These are phyloP conservation scores for Syncephalastrum contaminatum DNA, from an alignment of 371 early-diverging fungal genomes.

Conservation along the genomic window DNA sequence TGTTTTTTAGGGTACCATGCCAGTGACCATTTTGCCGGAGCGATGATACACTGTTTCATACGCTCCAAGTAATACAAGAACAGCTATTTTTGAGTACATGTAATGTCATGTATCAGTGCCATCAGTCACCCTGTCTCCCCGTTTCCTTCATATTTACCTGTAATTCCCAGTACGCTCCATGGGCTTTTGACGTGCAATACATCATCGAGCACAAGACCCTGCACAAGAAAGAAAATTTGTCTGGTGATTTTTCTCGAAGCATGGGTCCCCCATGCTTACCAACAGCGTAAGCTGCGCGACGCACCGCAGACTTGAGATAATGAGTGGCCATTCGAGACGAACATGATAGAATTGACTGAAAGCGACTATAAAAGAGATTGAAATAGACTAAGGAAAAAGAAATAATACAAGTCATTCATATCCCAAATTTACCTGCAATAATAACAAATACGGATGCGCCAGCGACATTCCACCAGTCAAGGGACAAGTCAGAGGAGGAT, in stretches of 20 bases:
- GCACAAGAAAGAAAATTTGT: neutral
- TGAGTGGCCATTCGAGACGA: constrained; percentile 6
- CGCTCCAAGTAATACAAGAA: constrained; percentile 11
- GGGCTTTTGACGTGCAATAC: constrained; percentile 6
- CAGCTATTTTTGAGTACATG: neutral
- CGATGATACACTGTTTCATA: constrained; percentile 15
- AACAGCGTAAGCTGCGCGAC: constrained; percentile 10
- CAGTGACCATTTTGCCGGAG: neutral
- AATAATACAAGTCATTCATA: no score
- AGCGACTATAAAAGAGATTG: neutral
- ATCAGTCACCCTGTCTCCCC: no score
- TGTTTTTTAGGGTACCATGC: constrained; percentile 4
- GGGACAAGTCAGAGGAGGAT: neutral
- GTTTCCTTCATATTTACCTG: constrained; percentile 5
- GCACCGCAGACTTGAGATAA: constrained; percentile 14
- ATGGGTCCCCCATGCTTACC: neutral
- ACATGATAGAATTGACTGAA: neutral
- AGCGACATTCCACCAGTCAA: constrained; percentile 11
- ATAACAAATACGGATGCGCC: constrained; percentile 13
- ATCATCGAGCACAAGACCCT: constrained; percentile 13
- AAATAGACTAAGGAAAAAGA: neutral
- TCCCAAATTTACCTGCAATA: constrained; percentile 6
- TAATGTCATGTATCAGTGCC: neutral
- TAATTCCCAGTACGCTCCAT: constrained; percentile 2
- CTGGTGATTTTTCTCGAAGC: neutral